A percentile compares a stretch with the other conserved stretches of the same genome.
phyloP scores from a whole-genome alignment of 2,329 filamentous ascomycete genomes.

The Cercospora sp. region DNA sequence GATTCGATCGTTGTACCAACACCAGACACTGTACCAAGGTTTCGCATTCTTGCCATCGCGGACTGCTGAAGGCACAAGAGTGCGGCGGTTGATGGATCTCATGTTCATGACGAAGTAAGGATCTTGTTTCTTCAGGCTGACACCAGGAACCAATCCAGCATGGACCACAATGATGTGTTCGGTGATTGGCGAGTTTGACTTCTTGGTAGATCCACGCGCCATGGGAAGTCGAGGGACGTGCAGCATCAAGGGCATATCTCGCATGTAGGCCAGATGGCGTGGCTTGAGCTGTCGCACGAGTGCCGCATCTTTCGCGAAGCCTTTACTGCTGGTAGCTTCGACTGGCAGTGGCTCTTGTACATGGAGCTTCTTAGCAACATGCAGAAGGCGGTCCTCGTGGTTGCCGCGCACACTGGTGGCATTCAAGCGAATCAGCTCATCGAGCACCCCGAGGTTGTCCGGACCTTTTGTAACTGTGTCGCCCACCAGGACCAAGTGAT shows the following conservation, averaged over 20 bases:
- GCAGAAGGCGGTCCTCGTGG: constrained; percentile 84
- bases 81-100: constrained; percentile 70
- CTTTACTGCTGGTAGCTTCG: constrained; percentile 27
- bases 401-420: constrained; percentile 88
- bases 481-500: constrained; percentile 75
- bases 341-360: constrained; percentile 2
- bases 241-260: constrained; percentile 40
- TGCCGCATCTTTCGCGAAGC: constrained; percentile 30
- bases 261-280: constrained; percentile 37
- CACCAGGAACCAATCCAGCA: constrained; percentile 76
- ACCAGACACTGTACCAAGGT: constrained; percentile 37
- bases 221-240: constrained; percentile 37
- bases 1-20: constrained; percentile 38
- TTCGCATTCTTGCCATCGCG: constrained; percentile 30
- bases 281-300: constrained; percentile 34
- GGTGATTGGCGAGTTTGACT: constrained; percentile 60
- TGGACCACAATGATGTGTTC: constrained; percentile 70
- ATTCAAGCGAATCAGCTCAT: constrained; percentile 68
- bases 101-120: constrained; percentile 89
- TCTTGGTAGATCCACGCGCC: constrained; percentile 22
- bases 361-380: constrained; percentile 38
- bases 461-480: constrained; percentile 86
- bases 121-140: constrained; percentile 69
- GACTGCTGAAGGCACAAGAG: constrained; percentile 56
- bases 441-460: constrained; percentile 74